Evolutionary conservation across 139 green algal genomes (phyloP).

Genomic region (Closterium sp.): DNA sequence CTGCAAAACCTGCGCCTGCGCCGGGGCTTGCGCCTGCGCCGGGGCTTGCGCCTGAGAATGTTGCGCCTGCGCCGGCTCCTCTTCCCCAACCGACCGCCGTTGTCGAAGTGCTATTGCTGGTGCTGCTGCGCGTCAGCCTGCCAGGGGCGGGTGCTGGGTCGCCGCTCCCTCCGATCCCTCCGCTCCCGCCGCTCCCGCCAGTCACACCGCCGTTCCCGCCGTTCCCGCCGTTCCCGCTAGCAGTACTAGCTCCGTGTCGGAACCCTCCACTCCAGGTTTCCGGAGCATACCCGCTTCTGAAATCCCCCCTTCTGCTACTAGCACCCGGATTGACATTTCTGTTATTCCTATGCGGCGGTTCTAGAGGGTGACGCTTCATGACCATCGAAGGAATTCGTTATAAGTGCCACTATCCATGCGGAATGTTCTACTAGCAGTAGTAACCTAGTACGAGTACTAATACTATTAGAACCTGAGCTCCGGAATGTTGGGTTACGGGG

Average conservation of each 20-base stretch:
- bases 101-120: not conserved
- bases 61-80: no score
- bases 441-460: not conserved
- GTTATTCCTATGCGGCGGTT: not conserved
- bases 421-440: not conserved
- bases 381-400: no score
- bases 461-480: no score
- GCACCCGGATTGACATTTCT: not conserved
- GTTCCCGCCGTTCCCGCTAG: no score
- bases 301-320: not conserved
- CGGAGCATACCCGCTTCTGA: not conserved
- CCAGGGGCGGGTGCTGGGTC: not conserved
- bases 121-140: not conserved
- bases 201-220: no score
- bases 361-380: not conserved
- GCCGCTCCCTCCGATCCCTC: no score
- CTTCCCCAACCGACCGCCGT: not conserved
- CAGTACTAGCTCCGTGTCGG: no score
- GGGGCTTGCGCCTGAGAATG: not conserved
- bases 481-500: no score
- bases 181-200: no score
- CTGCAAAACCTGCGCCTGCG: not conserved
- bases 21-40: no score
- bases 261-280: not conserved
- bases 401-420: no score